Evolutionary conservation across 2,329 filamentous ascomycete species (phyloP).

Genomic region (Fusarium transvaalense): DNA sequence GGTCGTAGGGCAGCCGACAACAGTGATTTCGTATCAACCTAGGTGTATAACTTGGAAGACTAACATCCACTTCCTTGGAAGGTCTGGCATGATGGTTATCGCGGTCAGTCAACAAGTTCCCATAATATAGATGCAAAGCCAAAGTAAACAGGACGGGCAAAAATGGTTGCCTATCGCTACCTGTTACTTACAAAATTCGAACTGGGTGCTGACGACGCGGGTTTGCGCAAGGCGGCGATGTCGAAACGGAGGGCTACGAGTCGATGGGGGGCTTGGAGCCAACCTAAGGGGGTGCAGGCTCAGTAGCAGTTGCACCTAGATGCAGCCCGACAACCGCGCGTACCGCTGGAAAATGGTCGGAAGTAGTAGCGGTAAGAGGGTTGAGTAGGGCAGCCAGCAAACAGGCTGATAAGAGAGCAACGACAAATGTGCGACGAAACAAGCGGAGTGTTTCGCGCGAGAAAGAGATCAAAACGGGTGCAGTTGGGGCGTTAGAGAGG

Average conservation of each 20-base stretch:
- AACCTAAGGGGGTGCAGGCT: constrained; percentile 35
- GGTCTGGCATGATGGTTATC: constrained; percentile 23
- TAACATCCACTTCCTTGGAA: constrained; percentile 29
- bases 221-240: constrained; percentile 35
- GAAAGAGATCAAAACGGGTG: constrained; percentile 37
- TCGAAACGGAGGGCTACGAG: constrained; percentile 34
- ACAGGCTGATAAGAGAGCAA: not conserved
- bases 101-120: constrained; percentile 43
- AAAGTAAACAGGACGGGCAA: constrained; percentile 16
- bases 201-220: constrained; percentile 38
- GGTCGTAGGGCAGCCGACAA: constrained; percentile 22
- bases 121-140: constrained; percentile 41
- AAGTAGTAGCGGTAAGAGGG: constrained; percentile 18
- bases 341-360: constrained; percentile 49
- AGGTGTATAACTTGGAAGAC: constrained; percentile 19
- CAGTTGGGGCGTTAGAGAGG: constrained; percentile 43
- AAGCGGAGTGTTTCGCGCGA: constrained; percentile 32
- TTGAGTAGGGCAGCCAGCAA: constrained; percentile 1
- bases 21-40: constrained; percentile 33
- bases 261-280: constrained; percentile 38
- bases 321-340: constrained; percentile 53
- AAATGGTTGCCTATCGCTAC: constrained; percentile 28
- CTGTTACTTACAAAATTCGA: constrained; percentile 15
- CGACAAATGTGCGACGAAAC: constrained; percentile 17
- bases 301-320: not conserved